Base-by-base conservation (phyloP, 2,329 filamentous ascomycete species). In the Colletotrichum tofieldiae region DNA sequence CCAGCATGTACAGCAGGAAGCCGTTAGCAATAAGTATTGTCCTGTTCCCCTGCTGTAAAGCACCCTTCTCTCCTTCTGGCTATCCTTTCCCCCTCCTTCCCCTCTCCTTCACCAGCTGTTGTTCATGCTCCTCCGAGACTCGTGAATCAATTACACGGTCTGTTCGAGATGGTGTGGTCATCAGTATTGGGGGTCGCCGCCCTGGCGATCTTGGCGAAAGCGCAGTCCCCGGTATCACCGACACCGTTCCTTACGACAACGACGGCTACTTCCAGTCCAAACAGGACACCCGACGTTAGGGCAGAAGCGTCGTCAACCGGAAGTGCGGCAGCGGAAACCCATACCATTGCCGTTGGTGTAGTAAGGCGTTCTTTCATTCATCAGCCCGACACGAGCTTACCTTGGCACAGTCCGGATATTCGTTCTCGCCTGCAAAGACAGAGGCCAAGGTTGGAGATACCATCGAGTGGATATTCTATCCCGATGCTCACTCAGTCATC, bases 401-500 rank as follows among this genome's bases (percentile, higher is more conserved):
- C 23, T 37, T 4, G 11, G 11, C 9, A 43, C 52, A 78, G 77
- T 74, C 73, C 9, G 80, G 80, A 3, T 79, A 78, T 74, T 78
- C 79, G 51, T 80, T 82, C 65, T 77, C 77, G 0, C 80, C 81
- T 1, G 67, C 76, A n/a, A 74, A 77, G 49, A 74, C 79, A 18
- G 35, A 74, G n/a, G 81, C 81, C n/a, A 72, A 78, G 2, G 76
- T 86, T 37, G 87, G 88, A 7, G 87, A 89, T 76, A 80, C 83
- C 6, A 82, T 90, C 54, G 85, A 88, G 73, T 93, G 90, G 79
- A 82, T 86, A 54, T 92, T 93, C 77, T 92, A 89, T 75, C 90
- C 91, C 1, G 84, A 84, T 29, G 90, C 88, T 63, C 91, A 93
- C 77, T 91, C 89, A 3, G 88, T 93, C n/a, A 88, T 89, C 11